Evolutionary conservation across 176 grass and related monocot genomes (phyloP).

Genomic region (Stipa capillata): DNA sequence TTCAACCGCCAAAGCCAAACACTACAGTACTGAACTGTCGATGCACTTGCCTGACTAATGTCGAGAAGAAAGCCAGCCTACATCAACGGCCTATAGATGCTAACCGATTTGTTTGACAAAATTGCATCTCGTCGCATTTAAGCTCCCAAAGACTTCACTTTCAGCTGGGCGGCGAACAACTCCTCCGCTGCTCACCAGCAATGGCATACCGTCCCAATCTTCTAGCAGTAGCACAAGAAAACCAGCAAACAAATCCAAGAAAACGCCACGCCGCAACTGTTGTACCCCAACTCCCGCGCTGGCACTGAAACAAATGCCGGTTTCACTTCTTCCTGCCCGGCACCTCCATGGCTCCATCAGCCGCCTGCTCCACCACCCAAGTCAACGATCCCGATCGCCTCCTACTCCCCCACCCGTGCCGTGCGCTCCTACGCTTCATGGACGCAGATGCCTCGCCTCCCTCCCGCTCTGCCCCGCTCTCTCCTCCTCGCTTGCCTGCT

Average conservation of each 20-base stretch:
- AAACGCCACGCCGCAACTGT: background rate
- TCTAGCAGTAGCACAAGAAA: too few species aligned
- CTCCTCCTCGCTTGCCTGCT: conserved; percentile 17
- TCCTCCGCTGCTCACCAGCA: background rate
- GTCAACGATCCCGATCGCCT: conserved; percentile 7
- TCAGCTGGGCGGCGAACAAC: background rate
- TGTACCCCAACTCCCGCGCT: background rate
- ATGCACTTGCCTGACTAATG: background rate
- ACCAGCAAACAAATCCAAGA: background rate
- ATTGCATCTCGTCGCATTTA: background rate
- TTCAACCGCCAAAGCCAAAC: background rate
- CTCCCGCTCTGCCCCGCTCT: background rate
- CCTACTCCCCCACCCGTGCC: background rate
- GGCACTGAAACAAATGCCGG: background rate
- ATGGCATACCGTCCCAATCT: background rate
- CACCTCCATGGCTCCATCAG: too few species aligned
- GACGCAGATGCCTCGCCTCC: conserved; percentile 42
- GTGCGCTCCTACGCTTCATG: conserved; percentile 23
- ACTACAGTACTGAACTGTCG: background rate
- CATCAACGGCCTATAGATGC: background rate
- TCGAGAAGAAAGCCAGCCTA: background rate
- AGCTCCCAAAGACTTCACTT: background rate
- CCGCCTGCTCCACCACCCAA: background rate
- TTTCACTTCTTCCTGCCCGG: background rate
- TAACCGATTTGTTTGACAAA: conserved; percentile 14